Conservation (phyloP, 257 asterid genomes). For the Gentiana dahurica region DNA sequence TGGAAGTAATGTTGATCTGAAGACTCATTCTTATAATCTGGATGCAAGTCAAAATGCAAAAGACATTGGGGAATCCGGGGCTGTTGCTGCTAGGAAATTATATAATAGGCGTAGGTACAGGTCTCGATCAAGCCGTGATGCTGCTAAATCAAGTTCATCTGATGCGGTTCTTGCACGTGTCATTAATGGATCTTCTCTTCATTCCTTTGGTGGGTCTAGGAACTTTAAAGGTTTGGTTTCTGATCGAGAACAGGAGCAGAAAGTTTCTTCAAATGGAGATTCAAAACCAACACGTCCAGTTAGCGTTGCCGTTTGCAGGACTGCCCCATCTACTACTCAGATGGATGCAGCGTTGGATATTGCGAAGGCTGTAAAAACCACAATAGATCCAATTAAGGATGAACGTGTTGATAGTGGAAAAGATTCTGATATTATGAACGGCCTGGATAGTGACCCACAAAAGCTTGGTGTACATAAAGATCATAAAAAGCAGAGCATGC, state of each 20-base stretch:
- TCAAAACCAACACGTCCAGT: conserved; percentile 30
- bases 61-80: conserved; percentile 48
- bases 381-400: conserved; percentile 25
- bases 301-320: conserved; percentile 28
- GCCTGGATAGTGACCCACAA: conserved; percentile 16
- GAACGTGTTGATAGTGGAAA: conserved; percentile 16
- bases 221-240: conserved; percentile 31
- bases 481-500: conserved; percentile 21
- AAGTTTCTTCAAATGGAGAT: conserved; percentile 19
- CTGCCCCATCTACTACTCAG: conserved; percentile 25
- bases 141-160: conserved; percentile 45
- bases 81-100: conserved; percentile 50
- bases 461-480: conserved; percentile 25
- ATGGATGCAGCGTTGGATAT: conserved; percentile 28
- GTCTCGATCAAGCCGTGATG: conserved; percentile 58
- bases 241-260: conserved; percentile 29
- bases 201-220: conserved; percentile 32
- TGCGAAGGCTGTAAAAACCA: conserved; percentile 28
- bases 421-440: conserved; percentile 29
- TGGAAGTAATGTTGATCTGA: conserved; percentile 36
- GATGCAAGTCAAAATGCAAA: conserved; percentile 31
- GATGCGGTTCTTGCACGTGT: conserved; percentile 46
- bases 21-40: conserved; percentile 35
- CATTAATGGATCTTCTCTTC: conserved; percentile 37
- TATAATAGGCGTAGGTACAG: conserved; percentile 65